Evolutionary conservation across 2,329 filamentous ascomycete genomes (phyloP), one percentile per base, ranked within the genome.

Genomic region (Talaromyces sp.): DNA sequence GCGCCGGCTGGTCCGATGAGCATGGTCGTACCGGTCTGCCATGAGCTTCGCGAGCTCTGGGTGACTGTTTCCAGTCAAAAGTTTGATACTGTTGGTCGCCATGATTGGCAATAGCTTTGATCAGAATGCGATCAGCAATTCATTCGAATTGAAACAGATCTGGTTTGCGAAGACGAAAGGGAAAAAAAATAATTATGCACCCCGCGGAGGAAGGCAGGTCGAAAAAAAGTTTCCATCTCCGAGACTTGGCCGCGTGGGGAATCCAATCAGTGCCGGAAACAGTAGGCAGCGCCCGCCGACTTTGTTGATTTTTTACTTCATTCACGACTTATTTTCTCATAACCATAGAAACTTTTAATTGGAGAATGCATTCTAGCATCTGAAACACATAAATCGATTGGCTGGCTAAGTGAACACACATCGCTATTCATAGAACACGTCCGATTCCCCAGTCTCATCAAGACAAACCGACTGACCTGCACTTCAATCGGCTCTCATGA

Each of bases 61-160:
- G 72, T 90, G 88, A 74, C 86, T 89, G 79, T 89, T 90, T 68
- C 88, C 88, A 68, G 88, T 90, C 73, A 90, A 79, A 64, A 90
- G 78, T 76, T 90, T 90, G 73, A 90, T 90, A 41, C 85, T 87
- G 77, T 90, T 90, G 64, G 85, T 83, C 66, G 87, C 83, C 88
- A 90, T 64, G 6, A 21, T 46, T 3, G 41, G 11, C 48, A 46
- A 35, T 51, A 26, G 32, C 21, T 55, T 29, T 50, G 10, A 32
- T 19, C 17, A 38, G 35, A 17, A n/a, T n/a, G 12, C 17, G 35
- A 38, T 19, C 10, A 17, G 12, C 8, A 5, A 14, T 46, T 21
- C 9, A 7, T 11, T 12, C 21, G 29, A 54, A 32, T 19, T 24
- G 10, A 26, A 14, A 24, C 24, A 12, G 46, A 12, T 19, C 48